Evolutionary conservation across 306 rosid species (phyloP).

Genomic region (Begonia peltatifolia): DNA sequence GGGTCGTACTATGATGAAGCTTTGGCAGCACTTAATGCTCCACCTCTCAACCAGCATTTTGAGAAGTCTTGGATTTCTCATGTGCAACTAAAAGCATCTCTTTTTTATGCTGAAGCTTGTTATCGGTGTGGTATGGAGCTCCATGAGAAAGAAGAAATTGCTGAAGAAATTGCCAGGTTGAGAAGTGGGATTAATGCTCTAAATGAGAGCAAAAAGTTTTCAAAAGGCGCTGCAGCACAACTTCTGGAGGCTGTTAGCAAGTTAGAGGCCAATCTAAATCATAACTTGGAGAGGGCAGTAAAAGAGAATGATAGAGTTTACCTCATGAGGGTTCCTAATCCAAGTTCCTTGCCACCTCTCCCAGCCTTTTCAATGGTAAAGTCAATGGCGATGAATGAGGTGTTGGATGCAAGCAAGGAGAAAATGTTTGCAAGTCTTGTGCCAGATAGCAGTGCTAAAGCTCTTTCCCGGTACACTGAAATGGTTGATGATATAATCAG

Average conservation of each 20-base stretch:
- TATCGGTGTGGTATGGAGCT: constrained; percentile 75
- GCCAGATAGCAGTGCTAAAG: constrained; percentile 87
- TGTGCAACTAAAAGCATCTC: constrained; percentile 72
- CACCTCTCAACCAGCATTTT: constrained; percentile 75
- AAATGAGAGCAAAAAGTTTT: constrained; percentile 50
- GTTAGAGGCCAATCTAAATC: constrained; percentile 67
- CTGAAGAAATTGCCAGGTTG: constrained; percentile 82
- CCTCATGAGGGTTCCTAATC: constrained; percentile 86
- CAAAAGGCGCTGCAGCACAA: constrained; percentile 77
- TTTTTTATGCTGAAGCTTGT: constrained; percentile 79
- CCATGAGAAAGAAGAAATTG: constrained; percentile 88
- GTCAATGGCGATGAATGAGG: constrained; percentile 73
- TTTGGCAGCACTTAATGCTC: constrained; percentile 57
- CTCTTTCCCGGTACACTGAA: constrained; percentile 93
- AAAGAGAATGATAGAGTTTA: constrained; percentile 98
- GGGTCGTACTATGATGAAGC: constrained; percentile 92
- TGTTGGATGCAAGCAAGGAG: constrained; percentile 90
- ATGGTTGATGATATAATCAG: constrained; percentile 88
- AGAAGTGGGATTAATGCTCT: constrained; percentile 52
- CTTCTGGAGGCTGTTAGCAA: constrained; percentile 71
- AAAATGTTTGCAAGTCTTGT: constrained; percentile 90
- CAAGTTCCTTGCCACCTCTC: constrained; percentile 54
- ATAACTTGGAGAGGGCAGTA: constrained; percentile 82
- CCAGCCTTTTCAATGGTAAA: constrained; percentile 86
- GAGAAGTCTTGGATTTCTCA: constrained; percentile 83